A percentile compares a stretch with the other conserved stretches of the same genome.
phyloP scores from a whole-genome alignment of 2,329 filamentous ascomycete species.

The Triangularia verruculosa region DNA sequence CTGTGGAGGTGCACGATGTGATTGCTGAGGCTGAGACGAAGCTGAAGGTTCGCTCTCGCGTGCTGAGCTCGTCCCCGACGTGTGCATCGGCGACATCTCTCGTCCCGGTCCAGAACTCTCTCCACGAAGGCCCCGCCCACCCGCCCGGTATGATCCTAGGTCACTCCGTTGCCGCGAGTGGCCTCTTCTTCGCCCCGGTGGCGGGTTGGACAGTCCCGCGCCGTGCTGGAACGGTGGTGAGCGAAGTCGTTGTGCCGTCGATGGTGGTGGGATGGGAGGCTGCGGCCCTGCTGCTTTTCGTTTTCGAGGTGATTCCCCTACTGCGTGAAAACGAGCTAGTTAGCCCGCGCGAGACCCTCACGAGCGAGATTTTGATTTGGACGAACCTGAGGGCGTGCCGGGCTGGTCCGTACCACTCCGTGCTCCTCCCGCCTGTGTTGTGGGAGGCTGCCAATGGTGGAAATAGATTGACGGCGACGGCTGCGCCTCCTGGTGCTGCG shows the following conservation, averaged over 20 bases:
- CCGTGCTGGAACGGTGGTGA: constrained; percentile 57
- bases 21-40: constrained; percentile 28
- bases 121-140: constrained; percentile 35
- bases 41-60: constrained; percentile 35
- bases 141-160: constrained; percentile 48
- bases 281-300: constrained; percentile 68
- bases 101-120: constrained; percentile 34
- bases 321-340: constrained; percentile 48
- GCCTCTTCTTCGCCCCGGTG: constrained; percentile 52
- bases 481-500: constrained; percentile 55
- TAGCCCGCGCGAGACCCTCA: constrained; percentile 43
- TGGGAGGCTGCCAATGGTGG: constrained; percentile 87
- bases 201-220: constrained; percentile 51
- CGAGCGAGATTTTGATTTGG: constrained; percentile 49
- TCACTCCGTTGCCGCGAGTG: constrained; percentile 67
- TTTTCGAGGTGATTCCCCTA: constrained; percentile 78
- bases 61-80: constrained; percentile 32
- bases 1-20: constrained; percentile 7
- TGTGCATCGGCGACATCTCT: constrained; percentile 37
- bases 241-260: constrained; percentile 44
- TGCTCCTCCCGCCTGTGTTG: constrained; percentile 57
- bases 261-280: constrained; percentile 45
- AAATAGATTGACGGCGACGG: constrained; percentile 80
- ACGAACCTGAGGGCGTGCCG: constrained; percentile 72
- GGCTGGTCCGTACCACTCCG: constrained; percentile 59